Conservation (phyloP, 2,329 filamentous ascomycete species). For the Nothophaeocryptopus gaeumannii region DNA sequence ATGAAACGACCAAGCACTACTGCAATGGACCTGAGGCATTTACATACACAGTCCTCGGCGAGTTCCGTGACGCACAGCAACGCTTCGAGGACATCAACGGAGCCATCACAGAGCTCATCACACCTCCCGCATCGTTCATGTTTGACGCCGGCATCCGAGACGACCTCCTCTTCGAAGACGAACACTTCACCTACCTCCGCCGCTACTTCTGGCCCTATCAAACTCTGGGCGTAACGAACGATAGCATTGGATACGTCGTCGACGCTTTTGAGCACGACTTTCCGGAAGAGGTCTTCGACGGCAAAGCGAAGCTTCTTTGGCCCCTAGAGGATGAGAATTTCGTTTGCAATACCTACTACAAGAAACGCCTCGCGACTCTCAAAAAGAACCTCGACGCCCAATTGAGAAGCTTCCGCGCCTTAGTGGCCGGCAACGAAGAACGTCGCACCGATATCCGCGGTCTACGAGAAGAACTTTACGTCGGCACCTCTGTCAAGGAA, state of each 20-base stretch:
- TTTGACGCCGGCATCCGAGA: conserved; percentile 57
- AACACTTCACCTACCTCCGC: conserved; percentile 59
- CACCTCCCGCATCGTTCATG: conserved; percentile 59
- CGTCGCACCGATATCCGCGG: conserved; percentile 56
- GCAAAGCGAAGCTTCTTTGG: conserved; percentile 55
- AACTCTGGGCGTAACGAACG: conserved; percentile 59
- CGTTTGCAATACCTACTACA: conserved; percentile 48
- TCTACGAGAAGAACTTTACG: conserved; percentile 61
- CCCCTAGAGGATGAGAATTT: conserved; percentile 50
- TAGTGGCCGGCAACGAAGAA: conserved; percentile 53
- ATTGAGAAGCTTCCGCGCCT: conserved; percentile 48
- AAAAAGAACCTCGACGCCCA: conserved; percentile 52
- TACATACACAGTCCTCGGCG: conserved; percentile 55
- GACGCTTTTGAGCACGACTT: conserved; percentile 58
- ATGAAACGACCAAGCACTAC: conserved; percentile 56
- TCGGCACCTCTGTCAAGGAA: conserved; percentile 62
- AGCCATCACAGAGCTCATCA: conserved; percentile 58
- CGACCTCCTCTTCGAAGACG: conserved; percentile 60
- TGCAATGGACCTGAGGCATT: conserved; percentile 63
- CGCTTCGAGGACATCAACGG: conserved; percentile 58
- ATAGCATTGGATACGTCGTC: conserved; percentile 58
- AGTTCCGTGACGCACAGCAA: conserved; percentile 60
- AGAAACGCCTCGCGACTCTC: conserved; percentile 48
- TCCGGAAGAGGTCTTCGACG: conserved; percentile 58
- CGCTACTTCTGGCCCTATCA: conserved; percentile 64